A percentile compares a stretch with the other conserved stretches of the same genome.
Conservation (phyloP, 139 green algal genomes). For the Desmodesmus armatus region DNA sequence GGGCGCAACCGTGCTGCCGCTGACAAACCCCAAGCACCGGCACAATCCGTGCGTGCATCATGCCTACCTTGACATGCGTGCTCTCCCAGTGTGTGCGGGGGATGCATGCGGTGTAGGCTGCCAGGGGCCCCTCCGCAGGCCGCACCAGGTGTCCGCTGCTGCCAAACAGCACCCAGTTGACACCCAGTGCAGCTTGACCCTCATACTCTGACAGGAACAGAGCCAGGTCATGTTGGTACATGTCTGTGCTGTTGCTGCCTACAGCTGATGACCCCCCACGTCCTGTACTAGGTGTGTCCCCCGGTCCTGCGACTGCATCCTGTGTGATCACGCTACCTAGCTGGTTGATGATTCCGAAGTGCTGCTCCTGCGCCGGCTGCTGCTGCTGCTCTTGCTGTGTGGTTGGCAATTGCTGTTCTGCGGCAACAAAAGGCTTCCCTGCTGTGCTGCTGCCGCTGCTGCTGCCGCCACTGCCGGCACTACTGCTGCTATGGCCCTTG, state of each 20-base stretch:
- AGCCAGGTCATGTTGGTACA: conserved; percentile 11
- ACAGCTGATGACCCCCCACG: too few relatives aligned
- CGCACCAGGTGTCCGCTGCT: conserved; percentile 30
- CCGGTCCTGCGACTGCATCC: too few relatives aligned
- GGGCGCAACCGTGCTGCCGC: too few relatives aligned
- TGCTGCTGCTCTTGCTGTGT: neutral
- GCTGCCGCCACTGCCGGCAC: neutral
- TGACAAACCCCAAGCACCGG: too few relatives aligned
- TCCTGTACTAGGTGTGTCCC: too few relatives aligned
- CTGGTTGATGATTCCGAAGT: too few relatives aligned
- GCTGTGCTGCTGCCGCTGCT: neutral
- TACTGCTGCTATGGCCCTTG: neutral
- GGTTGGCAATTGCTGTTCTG: neutral
- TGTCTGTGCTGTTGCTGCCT: neutral
- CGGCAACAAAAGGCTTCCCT: neutral
- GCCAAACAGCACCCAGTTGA: conserved; percentile 65
- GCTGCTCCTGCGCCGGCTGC: too few relatives aligned
- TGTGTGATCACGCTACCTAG: too few relatives aligned
- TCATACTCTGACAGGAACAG: conserved; percentile 43
- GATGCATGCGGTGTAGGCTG: conserved; percentile 31
- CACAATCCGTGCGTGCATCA: too few relatives aligned
- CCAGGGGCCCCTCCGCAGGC: conserved; percentile 2
- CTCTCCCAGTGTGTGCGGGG: conserved; percentile 15
- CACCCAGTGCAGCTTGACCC: conserved; percentile 43
- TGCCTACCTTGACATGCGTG: conserved; percentile 44